phyloP scores from a whole-genome alignment of 2,329 filamentous ascomycete genomes.

The Colletotrichum coccodes region DNA sequence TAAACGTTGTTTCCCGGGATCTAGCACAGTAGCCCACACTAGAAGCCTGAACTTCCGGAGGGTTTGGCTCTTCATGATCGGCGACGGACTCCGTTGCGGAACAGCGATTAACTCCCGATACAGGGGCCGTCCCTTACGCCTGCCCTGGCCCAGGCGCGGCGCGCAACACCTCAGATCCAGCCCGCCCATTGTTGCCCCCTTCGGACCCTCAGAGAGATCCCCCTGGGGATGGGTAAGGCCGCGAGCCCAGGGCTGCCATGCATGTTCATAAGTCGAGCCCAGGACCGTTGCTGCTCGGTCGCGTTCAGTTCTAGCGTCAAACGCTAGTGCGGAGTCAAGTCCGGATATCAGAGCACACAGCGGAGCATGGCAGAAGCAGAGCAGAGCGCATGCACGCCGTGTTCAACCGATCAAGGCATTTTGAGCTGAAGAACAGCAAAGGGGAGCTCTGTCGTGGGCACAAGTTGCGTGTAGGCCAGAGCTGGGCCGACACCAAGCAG shows the following conservation, averaged over 20 bases:
- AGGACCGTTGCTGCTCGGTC: constrained; percentile 19
- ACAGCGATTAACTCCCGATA: constrained; percentile 28
- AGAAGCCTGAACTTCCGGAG: constrained; percentile 17
- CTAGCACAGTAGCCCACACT: background rate
- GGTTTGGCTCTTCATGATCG: constrained; percentile 24
- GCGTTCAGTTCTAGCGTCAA: constrained; percentile 28
- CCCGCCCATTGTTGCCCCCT: background rate
- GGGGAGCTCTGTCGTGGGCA: constrained; percentile 14
- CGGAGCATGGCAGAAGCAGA: background rate
- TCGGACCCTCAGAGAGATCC: background rate
- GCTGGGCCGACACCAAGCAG: constrained; percentile 2
- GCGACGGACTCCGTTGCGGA: constrained; percentile 28
- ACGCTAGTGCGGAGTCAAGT: constrained; percentile 30
- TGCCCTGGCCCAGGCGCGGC: background rate
- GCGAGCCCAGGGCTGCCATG: constrained; percentile 11
- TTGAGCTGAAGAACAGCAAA: background rate
- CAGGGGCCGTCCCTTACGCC: constrained; percentile 16
- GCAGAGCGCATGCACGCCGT: constrained; percentile 17
- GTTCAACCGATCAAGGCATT: constrained; percentile 23
- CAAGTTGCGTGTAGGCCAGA: constrained; percentile 12
- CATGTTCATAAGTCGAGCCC: constrained; percentile 11
- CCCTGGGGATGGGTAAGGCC: background rate
- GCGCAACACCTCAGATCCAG: background rate
- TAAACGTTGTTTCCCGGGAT: constrained; percentile 11
- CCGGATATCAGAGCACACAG: constrained; percentile 25